Evolutionary conservation across 306 rosid species (phyloP), one percentile per base, ranked within the genome.

Genomic region (Castanospermum australe): DNA sequence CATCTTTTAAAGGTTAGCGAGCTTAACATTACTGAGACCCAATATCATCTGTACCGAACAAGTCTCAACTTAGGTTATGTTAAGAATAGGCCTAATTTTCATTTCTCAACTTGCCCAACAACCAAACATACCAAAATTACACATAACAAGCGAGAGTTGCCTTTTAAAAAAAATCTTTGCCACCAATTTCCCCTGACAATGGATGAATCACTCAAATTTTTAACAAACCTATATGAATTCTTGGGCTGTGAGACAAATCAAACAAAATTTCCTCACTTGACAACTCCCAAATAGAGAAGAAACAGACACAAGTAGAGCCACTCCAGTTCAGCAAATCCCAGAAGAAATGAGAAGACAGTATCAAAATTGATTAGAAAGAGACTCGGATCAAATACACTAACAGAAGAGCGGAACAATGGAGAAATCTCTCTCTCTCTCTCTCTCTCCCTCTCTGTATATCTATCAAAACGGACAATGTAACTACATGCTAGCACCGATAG

Each of bases 161-260:
- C 84, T 80, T 30, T 24, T 32, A 72, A 75, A 50, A 68, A 5
- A 62, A 51, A 82, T 69, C 83, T 79, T 74, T 47, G 32, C 8
- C 48, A 15, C 63, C 75, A 75, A 71, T 65, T 50, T 25, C 6
- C 30, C 62, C 73, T 15, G 21, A 67, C n/a, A 55, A 55, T 30
- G 38, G 24, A 12, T 1, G 18, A 22, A 48, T 48, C 17, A 35
- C 35, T 21, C 18, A 42, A 41, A 77, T 74, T 48, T 66, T 70
- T 35, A 50, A 22, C 15, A 36, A 45, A 44, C 45, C 79, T 79
- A 35, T 10, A 76, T 4, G 67, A 70, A 45, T 17, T 54, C 25
- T 21, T 50, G 24, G 8, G 21, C 1, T 64, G 42, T 10, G 70
- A 70, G 47, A 81, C 78, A 78, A 77, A 51, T 14, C 39, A 18